phyloP scores from a whole-genome alignment of 148 eudicot genomes.

The Fallopia convolvulus region DNA sequence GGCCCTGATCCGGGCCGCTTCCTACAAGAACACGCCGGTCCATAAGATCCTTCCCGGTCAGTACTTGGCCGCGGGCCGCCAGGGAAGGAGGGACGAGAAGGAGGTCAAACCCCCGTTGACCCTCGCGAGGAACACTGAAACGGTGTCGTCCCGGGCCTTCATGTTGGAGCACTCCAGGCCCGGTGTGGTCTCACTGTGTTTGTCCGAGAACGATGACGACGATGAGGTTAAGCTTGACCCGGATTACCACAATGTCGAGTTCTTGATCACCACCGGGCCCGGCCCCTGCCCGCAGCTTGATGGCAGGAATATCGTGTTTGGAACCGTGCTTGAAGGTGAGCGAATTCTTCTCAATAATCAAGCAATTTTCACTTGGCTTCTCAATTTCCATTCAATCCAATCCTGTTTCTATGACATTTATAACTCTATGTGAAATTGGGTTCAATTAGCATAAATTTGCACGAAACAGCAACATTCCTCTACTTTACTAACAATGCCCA shows the following conservation, averaged over 20 bases:
- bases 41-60: constrained; percentile 81
- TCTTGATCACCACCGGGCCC: constrained; percentile 92
- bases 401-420: no score
- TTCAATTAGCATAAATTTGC: no score
- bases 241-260: constrained; percentile 81
- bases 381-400: no score
- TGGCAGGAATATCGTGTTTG: constrained; percentile 76
- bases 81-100: constrained; percentile 53
- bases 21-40: constrained; percentile 70
- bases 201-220: constrained; percentile 86
- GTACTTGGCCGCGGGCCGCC: constrained; percentile 64
- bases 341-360: no score
- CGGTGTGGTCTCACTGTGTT: constrained; percentile 68
- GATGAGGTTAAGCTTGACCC: constrained; percentile 72
- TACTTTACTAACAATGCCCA: neutral
- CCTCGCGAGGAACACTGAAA: constrained; percentile 51
- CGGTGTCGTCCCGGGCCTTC: constrained; percentile 64
- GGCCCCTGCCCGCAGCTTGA: constrained; percentile 93
- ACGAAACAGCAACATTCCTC: neutral
- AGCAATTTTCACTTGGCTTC: no score
- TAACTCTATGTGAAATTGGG: no score
- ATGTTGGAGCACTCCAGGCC: constrained; percentile 59
- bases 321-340: constrained; percentile 86
- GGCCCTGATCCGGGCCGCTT: constrained; percentile 51
- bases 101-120: constrained; percentile 50